phyloP scores from a whole-genome alignment of 352 stramenopile species.

The Phytophthora megakarya region DNA sequence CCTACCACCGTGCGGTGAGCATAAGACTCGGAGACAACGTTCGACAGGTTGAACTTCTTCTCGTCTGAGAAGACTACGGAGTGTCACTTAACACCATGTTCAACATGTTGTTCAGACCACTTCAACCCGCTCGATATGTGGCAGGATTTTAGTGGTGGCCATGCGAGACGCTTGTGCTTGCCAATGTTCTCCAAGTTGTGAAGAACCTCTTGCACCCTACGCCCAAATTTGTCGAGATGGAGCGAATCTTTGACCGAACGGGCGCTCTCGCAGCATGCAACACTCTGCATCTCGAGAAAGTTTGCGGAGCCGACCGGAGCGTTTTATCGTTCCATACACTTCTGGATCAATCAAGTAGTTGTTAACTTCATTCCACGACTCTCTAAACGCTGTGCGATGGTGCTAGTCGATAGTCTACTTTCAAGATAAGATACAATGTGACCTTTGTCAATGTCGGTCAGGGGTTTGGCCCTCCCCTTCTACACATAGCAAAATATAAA shows the following conservation, averaged over 20 bases:
- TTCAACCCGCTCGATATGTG: no score
- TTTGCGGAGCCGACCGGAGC: not conserved
- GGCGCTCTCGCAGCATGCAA: no score
- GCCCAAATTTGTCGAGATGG: not conserved
- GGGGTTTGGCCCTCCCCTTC: not conserved
- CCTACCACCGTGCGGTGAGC: no score
- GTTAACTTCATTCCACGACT: not conserved
- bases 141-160: not conserved
- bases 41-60: no score
- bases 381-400: not conserved
- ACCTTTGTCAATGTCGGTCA: conserved; percentile 6
- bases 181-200: conserved; percentile 6
- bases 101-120: not conserved
- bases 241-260: no score
- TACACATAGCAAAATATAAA: not conserved
- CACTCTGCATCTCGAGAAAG: not conserved
- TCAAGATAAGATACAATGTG: not conserved
- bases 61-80: conserved; percentile 6
- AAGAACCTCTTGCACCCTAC: conserved; percentile 4
- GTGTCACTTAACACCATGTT: not conserved
- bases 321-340: not conserved
- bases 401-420: not conserved
- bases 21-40: no score
- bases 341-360: not conserved
- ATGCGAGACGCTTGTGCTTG: not conserved